A percentile compares a stretch with the other conserved stretches of the same genome.
phyloP scores from a whole-genome alignment of 2,329 filamentous ascomycete species.

The Colletotrichum australisinense region DNA sequence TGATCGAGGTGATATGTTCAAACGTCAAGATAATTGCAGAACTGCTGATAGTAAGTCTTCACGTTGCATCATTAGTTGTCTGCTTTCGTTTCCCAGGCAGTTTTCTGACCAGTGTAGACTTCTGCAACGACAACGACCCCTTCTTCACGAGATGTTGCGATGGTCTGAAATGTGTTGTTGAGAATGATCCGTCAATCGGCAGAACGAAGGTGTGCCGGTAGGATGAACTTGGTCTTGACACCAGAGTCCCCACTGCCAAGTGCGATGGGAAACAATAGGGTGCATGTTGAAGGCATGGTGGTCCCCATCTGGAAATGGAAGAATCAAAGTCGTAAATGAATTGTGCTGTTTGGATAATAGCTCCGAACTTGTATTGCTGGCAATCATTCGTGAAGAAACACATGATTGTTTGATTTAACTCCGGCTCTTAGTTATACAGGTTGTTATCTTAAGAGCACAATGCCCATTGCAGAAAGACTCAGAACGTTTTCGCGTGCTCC shows the following conservation, averaged over 20 bases:
- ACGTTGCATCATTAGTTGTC: rapidly evolving
- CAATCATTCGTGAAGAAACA: background rate
- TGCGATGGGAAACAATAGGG: no score
- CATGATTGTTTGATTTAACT: background rate
- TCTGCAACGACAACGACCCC: background rate
- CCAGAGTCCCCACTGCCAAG: no score
- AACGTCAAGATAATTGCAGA: background rate
- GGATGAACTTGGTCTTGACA: no score
- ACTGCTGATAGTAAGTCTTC: background rate
- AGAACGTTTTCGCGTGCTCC: conserved; percentile 39
- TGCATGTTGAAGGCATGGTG: no score
- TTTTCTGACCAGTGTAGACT: background rate
- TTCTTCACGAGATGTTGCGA: conserved; percentile 1
- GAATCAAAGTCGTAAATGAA: no score
- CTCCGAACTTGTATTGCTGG: background rate
- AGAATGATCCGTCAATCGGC: background rate
- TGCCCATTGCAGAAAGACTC: background rate
- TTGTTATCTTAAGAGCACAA: background rate
- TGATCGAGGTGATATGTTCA: background rate
- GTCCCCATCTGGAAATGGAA: no score
- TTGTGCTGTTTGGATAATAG: no score
- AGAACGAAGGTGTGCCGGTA: background rate
- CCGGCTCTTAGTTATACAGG: background rate
- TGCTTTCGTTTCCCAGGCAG: no score
- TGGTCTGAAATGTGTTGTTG: background rate